phyloP scores from a whole-genome alignment of 257 asterid genomes.

The Solanum etuberosum region DNA sequence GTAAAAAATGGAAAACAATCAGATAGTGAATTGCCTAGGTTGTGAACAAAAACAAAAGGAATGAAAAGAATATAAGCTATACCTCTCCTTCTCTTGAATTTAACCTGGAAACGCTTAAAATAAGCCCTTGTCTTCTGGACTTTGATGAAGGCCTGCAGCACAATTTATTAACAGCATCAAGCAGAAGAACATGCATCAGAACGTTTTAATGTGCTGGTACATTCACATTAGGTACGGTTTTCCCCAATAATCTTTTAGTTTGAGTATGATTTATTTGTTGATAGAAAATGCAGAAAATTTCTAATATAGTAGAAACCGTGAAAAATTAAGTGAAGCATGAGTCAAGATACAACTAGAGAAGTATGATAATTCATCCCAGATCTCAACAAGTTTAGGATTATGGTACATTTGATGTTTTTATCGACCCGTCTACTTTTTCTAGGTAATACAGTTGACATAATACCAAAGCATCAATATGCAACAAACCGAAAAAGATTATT shows the following conservation, averaged over 20 bases:
- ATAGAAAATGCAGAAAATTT: background rate
- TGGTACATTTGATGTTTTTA: background rate
- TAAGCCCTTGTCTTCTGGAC: slow-evolving; percentile 60
- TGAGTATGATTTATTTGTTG: background rate
- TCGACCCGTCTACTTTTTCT: background rate
- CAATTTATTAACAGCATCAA: background rate
- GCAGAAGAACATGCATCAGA: background rate
- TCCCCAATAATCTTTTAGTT: background rate
- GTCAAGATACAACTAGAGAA: background rate
- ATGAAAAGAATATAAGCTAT: too few species aligned
- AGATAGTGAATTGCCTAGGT: background rate
- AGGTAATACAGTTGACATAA: background rate
- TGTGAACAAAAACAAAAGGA: background rate
- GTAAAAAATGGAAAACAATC: background rate
- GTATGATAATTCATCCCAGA: background rate
- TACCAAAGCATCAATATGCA: too few species aligned
- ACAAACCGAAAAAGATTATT: background rate
- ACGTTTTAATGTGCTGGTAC: background rate
- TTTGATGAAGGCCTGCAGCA: slow-evolving; percentile 49
- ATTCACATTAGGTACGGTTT: background rate
- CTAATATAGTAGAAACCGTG: too few species aligned
- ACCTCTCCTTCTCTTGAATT: slow-evolving; percentile 81
- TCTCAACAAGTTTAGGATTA: background rate
- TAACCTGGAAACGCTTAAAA: slow-evolving; percentile 70
- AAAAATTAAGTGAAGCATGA: background rate